Base-by-base conservation (phyloP, 257 asterid genomes). In the Rehmannia glutinosa region DNA sequence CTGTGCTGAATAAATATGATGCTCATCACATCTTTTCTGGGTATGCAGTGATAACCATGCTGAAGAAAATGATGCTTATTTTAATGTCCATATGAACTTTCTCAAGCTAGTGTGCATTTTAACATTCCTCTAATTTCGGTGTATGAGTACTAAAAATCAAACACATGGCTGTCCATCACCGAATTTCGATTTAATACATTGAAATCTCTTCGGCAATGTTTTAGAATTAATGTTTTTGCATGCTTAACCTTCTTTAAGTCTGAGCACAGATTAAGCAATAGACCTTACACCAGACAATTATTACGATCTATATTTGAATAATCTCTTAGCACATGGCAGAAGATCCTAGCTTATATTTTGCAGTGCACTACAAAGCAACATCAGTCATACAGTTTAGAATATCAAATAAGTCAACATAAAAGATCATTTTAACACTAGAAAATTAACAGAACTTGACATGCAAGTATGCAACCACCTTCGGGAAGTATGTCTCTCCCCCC, bases 401-500 rank as follows among this genome's bases (percentile, higher is more conserved):
- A 41, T n/a, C 41, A 69, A 58, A 30, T 10, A n/a, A 19, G 49
- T 10, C 55, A 52, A 17, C 19, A 25, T 12, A 6, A 36, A 75
- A 54, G 15, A 45, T 52, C 38, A 42, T 32, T 32, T 25, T 16
- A 35, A 41, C 49, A 65, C n/a, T n/a, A 56, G 32, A 62, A 45
- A n/a, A 59, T 25, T 49, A 35, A 68, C 21, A 45, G 55, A 77
- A 32, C 47, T 32, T 38, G 58, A 50, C 36, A 61, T 25, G 52
- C 25, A 59, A 28, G 41, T n/a, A n/a, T n/a, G n/a, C n/a, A n/a
- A 54, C 61, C 66, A 86, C 94, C 90, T 54, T 64, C 2, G 95
- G 88, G 76, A 87, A 87, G 78, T 78, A 74, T 45, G 95, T 87
- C 73, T 87, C 95, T 67, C 91, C 95, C 54, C 95, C 91, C 73